Base-by-base conservation (phyloP, 257 asterid genomes). In the Penstemon newberryi region DNA sequence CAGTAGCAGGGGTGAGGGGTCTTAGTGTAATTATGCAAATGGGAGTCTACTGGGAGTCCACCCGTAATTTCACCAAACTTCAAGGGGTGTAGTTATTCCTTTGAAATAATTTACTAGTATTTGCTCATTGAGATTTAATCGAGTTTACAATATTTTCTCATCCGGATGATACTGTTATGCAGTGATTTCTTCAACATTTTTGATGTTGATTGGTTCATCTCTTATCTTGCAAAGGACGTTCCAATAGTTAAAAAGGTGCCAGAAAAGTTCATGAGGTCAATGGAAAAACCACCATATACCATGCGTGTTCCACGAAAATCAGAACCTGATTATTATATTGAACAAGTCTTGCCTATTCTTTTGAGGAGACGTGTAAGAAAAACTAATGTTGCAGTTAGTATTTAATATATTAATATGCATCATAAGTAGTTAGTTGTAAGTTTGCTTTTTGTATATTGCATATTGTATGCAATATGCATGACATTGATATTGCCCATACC, bases 281-380 rank as follows among this genome's bases (percentile, higher is more conserved):
- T 94, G 97, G 99, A 91, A 33, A 94, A 89, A 77, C 99, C 99
- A 41, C 99, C 99, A 33, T 94, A 94, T 81, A 91, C 98, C 61
- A 94, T 87, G 98, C 98, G 98, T 57, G 98, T 91, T 63, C 99
- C 99, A 19, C 85, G 99, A 75, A 94, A 86, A 77, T 94, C 98
- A 7, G 99, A 94, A 74, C 92, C 99, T 58, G 96, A 87, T 77
- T 94, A 91, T 84, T 94, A 94, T 74, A 82, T 87, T 72, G 96
- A 91, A 70, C 98, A 91, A 94, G 99, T 94, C 39, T 74, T 91
- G 79, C 99, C 99, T 56, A 81, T 87, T 73, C 89, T 94, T 65
- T 59, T 82, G 83, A 87, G 97, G 84, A 86, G 99, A 83, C 90
- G 82, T 72, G 99, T 89, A 86, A 91, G 99, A 71, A 7, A 52